Evolutionary conservation across 371 early-diverging fungal species (phyloP).

Genomic region (Smittium culicis): DNA sequence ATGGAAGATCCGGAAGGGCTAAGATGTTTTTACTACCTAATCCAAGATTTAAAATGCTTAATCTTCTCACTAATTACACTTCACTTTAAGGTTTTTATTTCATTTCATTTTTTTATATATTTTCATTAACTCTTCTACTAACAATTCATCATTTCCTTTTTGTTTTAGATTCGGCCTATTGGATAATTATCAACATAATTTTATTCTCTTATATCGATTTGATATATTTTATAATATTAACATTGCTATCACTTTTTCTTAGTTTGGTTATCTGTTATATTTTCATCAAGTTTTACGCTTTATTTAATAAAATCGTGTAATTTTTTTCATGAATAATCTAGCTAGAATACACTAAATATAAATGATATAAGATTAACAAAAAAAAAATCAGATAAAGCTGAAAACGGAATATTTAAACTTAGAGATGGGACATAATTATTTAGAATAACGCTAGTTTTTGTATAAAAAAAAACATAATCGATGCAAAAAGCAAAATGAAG

Average conservation of each 20-base stretch:
- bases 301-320: too few relatives aligned
- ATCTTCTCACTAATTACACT: conserved; percentile 85
- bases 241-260: too few relatives aligned
- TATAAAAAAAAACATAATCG: too few relatives aligned
- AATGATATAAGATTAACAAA: neutral
- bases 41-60: conserved; percentile 93
- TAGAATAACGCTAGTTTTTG: too few relatives aligned
- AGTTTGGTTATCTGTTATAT: too few relatives aligned
- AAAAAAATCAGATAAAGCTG: neutral
- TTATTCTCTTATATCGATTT: too few relatives aligned
- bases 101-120: neutral
- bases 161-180: conserved; percentile 10
- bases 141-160: neutral
- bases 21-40: conserved; percentile 83
- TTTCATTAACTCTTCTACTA: neutral
- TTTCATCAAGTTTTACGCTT: too few relatives aligned
- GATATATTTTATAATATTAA: neutral
- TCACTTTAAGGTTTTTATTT: conserved; percentile 64
- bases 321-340: too few relatives aligned
- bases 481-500: neutral
- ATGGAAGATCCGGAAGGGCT: conserved; percentile 91
- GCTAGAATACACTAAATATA: too few relatives aligned
- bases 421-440: too few relatives aligned
- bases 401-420: neutral
- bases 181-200: conserved; percentile 3